Evolutionary conservation across 257 asterid genomes (phyloP).

Genomic region (Plantago elongata): DNA sequence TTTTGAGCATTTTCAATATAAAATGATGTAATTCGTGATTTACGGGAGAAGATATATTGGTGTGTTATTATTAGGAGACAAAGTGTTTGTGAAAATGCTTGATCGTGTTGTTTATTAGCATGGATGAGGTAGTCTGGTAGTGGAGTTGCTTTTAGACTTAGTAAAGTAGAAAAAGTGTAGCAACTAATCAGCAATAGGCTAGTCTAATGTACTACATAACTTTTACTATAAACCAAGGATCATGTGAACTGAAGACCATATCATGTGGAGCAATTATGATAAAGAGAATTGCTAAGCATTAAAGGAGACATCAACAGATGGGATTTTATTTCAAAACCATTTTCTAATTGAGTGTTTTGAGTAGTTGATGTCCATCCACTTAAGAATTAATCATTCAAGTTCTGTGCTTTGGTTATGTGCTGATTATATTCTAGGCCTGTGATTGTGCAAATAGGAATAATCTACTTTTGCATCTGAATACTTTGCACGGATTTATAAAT

Average conservation of each 20-base stretch:
- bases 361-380: not conserved
- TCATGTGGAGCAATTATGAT: conserved; percentile 26
- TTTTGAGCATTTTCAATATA: no score
- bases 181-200: conserved; percentile 14
- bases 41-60: not conserved
- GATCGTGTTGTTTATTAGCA: not conserved
- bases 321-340: conserved; percentile 4
- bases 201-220: not conserved
- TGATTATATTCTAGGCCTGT: not conserved
- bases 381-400: not conserved
- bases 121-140: no score
- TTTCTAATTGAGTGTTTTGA: conserved; percentile 17
- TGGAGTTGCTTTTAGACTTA: conserved; percentile 15
- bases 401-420: not conserved
- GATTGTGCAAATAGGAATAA: conserved; percentile 7
- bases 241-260: conserved; percentile 26
- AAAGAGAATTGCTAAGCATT: conserved; percentile 1
- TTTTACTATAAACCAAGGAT: conserved; percentile 9
- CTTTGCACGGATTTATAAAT: conserved; percentile 6
- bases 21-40: not conserved
- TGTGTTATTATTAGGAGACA: not conserved
- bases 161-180: conserved; percentile 1
- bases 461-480: conserved; percentile 14
- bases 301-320: conserved; percentile 12
- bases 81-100: not conserved